These are phyloP conservation scores for Hirschioporus abietinus DNA, from an alignment of 768 basidiomycete species.

Conservation along the genomic window DNA sequence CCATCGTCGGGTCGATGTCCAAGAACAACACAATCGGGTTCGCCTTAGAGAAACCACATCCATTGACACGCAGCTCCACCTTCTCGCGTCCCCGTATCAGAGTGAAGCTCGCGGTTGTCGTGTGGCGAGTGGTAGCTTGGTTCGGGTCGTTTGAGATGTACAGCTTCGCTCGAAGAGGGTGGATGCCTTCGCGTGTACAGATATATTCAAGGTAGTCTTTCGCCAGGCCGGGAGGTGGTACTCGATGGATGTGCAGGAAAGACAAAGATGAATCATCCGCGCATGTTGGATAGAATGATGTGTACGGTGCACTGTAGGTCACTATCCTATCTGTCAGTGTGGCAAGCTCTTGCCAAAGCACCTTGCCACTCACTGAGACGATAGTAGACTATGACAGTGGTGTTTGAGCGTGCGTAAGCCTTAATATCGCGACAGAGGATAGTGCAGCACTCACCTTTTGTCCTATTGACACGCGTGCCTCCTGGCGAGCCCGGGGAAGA, in stretches of 20 bases:
- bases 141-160: not conserved
- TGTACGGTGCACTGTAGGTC: not conserved
- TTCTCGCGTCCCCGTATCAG: not conserved
- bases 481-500: not conserved
- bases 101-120: not conserved
- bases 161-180: not conserved
- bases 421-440: not conserved
- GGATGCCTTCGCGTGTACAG: not conserved
- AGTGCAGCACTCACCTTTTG: not conserved
- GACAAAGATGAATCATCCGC: not conserved
- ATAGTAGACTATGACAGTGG: not conserved
- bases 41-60: not conserved
- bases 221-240: not conserved
- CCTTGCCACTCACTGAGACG: not conserved
- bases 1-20: not conserved
- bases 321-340: not conserved
- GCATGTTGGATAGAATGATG: not conserved
- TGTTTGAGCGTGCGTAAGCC: not conserved
- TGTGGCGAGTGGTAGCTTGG: not conserved
- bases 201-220: constrained; percentile 1
- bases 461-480: not conserved
- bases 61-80: not conserved
- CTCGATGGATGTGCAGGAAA: not conserved
- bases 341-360: not conserved
- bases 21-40: not conserved